Base-by-base conservation (phyloP, 805 yeast genomes). In the Maudiozyma serrabonitensis region DNA sequence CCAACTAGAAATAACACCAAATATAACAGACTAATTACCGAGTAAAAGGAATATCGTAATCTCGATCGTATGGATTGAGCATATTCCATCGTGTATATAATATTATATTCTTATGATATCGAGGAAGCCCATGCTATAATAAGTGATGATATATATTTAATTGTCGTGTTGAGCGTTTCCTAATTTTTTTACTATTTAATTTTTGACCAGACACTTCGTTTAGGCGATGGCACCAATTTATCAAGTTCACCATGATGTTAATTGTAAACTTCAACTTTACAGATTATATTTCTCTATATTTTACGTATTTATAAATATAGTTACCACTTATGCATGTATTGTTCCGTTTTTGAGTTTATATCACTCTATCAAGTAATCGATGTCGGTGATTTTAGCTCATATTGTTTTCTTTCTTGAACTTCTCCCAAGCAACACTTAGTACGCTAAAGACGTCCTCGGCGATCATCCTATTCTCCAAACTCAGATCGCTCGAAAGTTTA, bases 371-470 rank as follows among this genome's bases (percentile, higher is more conserved):
- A 8, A 26, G 28, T 8, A 5, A 6, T 8, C 28, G 28, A 26
- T 26, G 8, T 26, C 8, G 8, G 9, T 8, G 18, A 6, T 25
- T 16, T 15, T 34, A 46, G 16, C 58, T 66, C 43, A 79, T 63
- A 28, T 69, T 71, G 61, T 85, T 84, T 50, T 76, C 76, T 40
- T 63, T 69, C 59, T 83, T 85, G 64, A 88, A 89, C 19, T 65
- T 68, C 56, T 87, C 97, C 98, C 99, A 93, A 2, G 97, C 89
- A 56, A 80, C 77, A 65, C 89, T 91, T 53, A 93, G 70, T 0
- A 81, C 74, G 39, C 89, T 84, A 62, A 93, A 93, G 0, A 91
- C 91, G 23, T 80, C 81, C 57, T 90, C 91, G 15, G 97, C 93
- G 43, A 91, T 74, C 82, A 91, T 77, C 62, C 84, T 82, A 50